phyloP scores from a whole-genome alignment of 1,139 yeast genomes.

The Chernovozyma aurita region DNA sequence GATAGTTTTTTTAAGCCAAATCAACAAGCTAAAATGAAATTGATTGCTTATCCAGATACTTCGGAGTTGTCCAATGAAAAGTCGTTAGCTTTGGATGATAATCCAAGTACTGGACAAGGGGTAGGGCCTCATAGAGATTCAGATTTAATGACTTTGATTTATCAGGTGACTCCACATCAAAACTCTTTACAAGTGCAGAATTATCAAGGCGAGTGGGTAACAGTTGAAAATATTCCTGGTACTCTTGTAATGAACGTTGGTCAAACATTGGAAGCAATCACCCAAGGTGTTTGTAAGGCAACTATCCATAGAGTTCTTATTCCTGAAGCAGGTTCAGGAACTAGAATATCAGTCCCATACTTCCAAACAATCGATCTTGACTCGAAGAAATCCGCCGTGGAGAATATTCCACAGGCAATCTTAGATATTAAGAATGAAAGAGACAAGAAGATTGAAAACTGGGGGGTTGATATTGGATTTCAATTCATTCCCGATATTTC shows the following conservation, averaged over 20 bases:
- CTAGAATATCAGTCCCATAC: constrained; percentile 50
- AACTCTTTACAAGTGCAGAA: constrained; percentile 60
- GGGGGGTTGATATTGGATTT: constrained; percentile 42
- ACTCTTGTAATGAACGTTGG: constrained; percentile 52
- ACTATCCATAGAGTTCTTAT: constrained; percentile 62
- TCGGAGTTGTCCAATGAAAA: constrained; percentile 23
- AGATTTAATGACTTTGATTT: constrained; percentile 58
- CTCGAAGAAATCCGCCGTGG: constrained; percentile 30
- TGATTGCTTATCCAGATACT: constrained; percentile 48
- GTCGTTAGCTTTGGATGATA: constrained; percentile 33
- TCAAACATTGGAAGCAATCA: constrained; percentile 50
- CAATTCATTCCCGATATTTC: constrained; percentile 43
- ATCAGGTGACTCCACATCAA: constrained; percentile 49
- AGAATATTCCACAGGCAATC: constrained; percentile 27
- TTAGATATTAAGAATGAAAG: constrained; percentile 29
- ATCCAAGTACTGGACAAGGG: constrained; percentile 43
- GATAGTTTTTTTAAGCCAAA: constrained; percentile 46
- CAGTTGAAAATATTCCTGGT: constrained; percentile 40
- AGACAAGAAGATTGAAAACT: constrained; percentile 29
- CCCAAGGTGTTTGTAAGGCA: constrained; percentile 56
- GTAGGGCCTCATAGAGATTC: constrained; percentile 72
- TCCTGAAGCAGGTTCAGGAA: constrained; percentile 50
- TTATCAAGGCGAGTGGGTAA: constrained; percentile 60
- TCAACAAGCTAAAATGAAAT: constrained; percentile 53
- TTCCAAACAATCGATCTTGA: constrained; percentile 52